phyloP scores from a whole-genome alignment of 176 grass and related monocot genomes.

The Lolium perenne region DNA sequence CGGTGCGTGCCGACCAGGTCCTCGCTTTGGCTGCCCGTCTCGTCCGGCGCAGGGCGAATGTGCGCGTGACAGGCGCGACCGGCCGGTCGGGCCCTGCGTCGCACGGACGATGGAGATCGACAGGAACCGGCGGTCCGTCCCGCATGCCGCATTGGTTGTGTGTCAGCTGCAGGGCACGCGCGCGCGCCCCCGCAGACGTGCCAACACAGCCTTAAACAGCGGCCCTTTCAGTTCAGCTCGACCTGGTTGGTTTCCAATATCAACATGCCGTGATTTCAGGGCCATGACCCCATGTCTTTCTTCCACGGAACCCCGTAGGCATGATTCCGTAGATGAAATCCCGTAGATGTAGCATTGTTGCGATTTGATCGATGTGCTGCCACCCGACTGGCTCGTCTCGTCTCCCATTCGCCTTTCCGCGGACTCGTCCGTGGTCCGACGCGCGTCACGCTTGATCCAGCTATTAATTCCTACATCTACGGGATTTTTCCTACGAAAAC shows the following conservation, averaged over 20 bases:
- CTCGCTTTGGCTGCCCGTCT: background rate
- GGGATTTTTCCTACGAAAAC: too few relatives aligned
- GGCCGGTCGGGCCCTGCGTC: background rate
- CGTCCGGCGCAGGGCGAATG: background rate
- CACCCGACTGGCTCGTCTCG: background rate
- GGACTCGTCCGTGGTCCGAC: background rate
- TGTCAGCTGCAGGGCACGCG: background rate
- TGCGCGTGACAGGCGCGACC: background rate
- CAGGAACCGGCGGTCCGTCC: background rate
- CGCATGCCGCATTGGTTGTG: background rate
- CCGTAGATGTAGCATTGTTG: too few relatives aligned
- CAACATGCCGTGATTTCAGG: too few relatives aligned
- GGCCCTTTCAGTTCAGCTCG: background rate
- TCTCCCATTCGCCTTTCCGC: background rate
- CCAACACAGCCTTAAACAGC: conserved; percentile 15
- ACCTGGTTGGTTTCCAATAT: too few relatives aligned
- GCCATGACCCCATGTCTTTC: too few relatives aligned
- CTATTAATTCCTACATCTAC: background rate
- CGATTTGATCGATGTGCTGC: too few relatives aligned
- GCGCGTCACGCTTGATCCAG: background rate
- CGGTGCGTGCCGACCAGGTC: too few relatives aligned
- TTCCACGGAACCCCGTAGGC: too few relatives aligned
- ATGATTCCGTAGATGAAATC: too few relatives aligned
- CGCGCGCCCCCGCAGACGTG: too few relatives aligned
- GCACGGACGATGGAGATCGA: background rate